Base-by-base conservation (phyloP, 2,329 filamentous ascomycete species). In the Nothopassalora personata region DNA sequence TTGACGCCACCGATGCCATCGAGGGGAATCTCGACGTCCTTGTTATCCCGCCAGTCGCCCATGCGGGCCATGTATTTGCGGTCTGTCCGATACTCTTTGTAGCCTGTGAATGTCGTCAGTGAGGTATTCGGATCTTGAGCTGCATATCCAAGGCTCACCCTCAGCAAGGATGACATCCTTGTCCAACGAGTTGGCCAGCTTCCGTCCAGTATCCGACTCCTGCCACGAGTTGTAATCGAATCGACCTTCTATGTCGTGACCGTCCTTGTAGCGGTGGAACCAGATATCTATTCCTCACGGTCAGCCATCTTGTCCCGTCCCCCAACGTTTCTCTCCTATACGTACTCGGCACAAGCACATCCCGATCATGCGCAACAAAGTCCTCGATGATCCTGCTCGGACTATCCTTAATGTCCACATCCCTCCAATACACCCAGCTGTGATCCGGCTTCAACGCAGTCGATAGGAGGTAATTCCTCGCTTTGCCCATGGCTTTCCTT, bases 201-300 rank as follows among this genome's bases (percentile, higher is more conserved):
- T 88, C 60, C 88, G 84, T 51, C 84, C 91, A 75, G 93, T 89
- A 54, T 92, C 87, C 9, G 93, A 93, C 77, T 99, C 94, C 68
- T 96, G 84, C 94, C 94, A 99, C 1, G 94, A 97, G 77, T 99
- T 99, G 80, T 99, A 99, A 74, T 99, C 94, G 72, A 97, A 99
- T 82, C 90, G 86, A 64, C 94, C 94, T 78, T 99, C 94, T 67
- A 97, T 93, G 72, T 99, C 93, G 54, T 74, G 70, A 66, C 93
- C 84, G 65, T 83, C 80, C 72, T 86, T 79, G 69, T 96, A 96
- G 52, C 92, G 85, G 73, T 97, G 93, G 77, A 97, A 97, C 93
- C 93, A 97, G 67, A 99, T 87, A 73, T 97, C 92, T 96, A 71
- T 50, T 34, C 34, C 13, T 5, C 9, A 13, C 23, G 23, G 62